phyloP scores from a whole-genome alignment of 257 asterid species.

The Solanum pimpinellifolium region DNA sequence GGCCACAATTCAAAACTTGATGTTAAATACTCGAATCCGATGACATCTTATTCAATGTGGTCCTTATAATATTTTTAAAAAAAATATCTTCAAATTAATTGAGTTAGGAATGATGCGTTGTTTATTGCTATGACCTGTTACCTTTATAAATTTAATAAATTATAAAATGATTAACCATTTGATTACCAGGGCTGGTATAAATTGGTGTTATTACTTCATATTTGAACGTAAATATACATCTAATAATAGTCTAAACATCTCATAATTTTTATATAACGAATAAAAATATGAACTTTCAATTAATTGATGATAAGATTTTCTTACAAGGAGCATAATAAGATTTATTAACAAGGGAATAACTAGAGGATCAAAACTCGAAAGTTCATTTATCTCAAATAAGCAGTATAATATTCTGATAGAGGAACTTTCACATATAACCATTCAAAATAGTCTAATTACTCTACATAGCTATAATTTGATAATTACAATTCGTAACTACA shows the following conservation, averaged over 20 bases:
- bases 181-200: neutral
- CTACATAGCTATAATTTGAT: too few relatives aligned
- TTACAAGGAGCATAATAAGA: too few relatives aligned
- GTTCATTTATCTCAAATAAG: neutral
- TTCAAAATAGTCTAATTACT: too few relatives aligned
- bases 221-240: neutral
- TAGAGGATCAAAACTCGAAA: neutral
- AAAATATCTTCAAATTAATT: neutral
- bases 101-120: neutral
- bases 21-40: neutral
- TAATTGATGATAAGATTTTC: neutral
- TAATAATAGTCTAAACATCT: too few relatives aligned
- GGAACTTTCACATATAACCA: too few relatives aligned
- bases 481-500: too few relatives aligned
- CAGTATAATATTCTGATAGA: neutral
- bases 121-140: neutral
- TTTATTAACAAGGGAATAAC: neutral
- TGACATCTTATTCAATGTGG: neutral
- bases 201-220: neutral
- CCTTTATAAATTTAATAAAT: neutral
- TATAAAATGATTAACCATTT: neutral
- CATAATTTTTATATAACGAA: neutral
- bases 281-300: neutral
- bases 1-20: neutral
- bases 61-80: neutral